Evolutionary conservation across 805 yeast genomes (phyloP), one percentile per base, ranked within the genome.

Genomic region (Priceomyces fermenticarens): DNA sequence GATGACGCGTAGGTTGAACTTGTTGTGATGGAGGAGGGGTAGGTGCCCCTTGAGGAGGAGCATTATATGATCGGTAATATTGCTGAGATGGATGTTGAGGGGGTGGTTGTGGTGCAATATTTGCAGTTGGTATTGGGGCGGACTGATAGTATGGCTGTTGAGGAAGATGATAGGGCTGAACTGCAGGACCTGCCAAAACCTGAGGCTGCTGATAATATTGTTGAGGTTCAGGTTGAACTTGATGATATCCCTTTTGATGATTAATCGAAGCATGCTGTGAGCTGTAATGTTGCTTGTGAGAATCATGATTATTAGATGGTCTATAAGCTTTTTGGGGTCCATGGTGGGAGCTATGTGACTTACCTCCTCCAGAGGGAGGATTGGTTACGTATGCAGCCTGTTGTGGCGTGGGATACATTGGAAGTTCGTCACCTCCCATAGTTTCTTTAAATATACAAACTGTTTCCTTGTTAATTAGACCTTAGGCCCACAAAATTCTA

Each of bases 361-460:
- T 20, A 20, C 25, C 8, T 14, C 36, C 13, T 13, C 41, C 31
- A 16, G 42, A 41, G 6, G 41, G 45, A 20, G 29, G 47, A 15
- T 41, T 46, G 17, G 55, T 56, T 12, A 53, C 56, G 43, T 64
- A 60, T 3, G 70, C 57, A 5, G 72, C 72, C 54, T 70, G 73
- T 38, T 62, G 69, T 2, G 75, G 76, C 17, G 76, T 70, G 4
- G 75, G 76, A 49, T 67, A 68, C 52, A 60, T 51, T 15, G 76
- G 76, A 48, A 70, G 56, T 29, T 70, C 75, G 57, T 70, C 60
- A 34, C 52, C 52, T 3, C 57, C 53, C 58, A 57, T 58, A 10
- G n/a, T 26, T 28, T 9, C n/a, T 32, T n/a, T 16, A 26, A 12
- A 8, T 35, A 17, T 7, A 29, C 15, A 12, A 13, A 5, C 8